These are phyloP conservation scores for Fusarium musae DNA, from an alignment of 2,329 filamentous ascomycete genomes.

Conservation along the genomic window DNA sequence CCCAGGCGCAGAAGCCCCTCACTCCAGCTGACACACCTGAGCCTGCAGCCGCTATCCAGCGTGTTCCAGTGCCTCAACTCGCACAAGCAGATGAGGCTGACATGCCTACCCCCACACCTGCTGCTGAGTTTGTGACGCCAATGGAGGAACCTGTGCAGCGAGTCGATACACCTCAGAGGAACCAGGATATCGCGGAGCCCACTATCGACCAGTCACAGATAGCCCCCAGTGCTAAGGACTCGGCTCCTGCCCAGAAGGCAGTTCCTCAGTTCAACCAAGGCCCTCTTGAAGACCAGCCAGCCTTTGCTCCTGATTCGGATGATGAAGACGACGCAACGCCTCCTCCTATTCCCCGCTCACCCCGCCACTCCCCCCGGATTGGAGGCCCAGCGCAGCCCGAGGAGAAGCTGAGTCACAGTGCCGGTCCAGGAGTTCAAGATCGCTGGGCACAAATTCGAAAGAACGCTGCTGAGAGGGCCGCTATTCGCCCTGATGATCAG, in stretches of 20 bases:
- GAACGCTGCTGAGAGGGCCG: conserved; percentile 87
- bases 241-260: conserved; percentile 45
- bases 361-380: conserved; percentile 42
- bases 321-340: conserved; percentile 62
- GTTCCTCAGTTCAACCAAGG: conserved; percentile 83
- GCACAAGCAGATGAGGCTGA: conserved; percentile 25
- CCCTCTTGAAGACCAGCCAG: conserved; percentile 85
- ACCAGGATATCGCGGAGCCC: conserved; percentile 36
- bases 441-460: conserved; percentile 96
- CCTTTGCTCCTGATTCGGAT: conserved; percentile 75
- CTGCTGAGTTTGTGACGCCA: conserved; percentile 36
- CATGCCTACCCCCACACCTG: conserved; percentile 31
- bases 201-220: conserved; percentile 37
- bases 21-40: conserved; percentile 43
- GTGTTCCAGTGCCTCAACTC: not conserved
- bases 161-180: conserved; percentile 38
- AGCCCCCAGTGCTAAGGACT: conserved; percentile 20
- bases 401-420: conserved; percentile 50
- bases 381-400: conserved; percentile 44
- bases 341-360: conserved; percentile 62
- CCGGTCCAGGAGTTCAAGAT: conserved; percentile 65
- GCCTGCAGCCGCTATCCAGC: conserved; percentile 35
- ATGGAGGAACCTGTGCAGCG: conserved; percentile 37
- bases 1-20: conserved; percentile 9
- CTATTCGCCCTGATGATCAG: conserved; percentile 73